Evolutionary conservation across 177 flowering plant genomes (phyloP).

Genomic region (Vitis hybrid): DNA sequence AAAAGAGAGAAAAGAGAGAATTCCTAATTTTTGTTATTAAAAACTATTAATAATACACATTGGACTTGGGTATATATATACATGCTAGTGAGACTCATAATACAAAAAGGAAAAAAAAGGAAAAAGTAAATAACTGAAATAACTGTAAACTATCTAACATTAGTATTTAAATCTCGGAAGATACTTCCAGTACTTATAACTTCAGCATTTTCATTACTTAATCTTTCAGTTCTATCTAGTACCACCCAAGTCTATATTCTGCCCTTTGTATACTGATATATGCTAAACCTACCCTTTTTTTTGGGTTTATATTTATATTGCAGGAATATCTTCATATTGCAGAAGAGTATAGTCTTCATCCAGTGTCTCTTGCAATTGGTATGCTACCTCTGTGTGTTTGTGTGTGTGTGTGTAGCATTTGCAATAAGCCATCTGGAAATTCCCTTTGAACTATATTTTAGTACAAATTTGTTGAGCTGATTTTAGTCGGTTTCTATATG

Average conservation of each 20-base stretch:
- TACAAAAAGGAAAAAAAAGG: too few species aligned
- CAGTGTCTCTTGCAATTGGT: constrained; percentile 84
- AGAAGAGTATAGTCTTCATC: constrained; percentile 52
- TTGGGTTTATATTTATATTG: constrained; percentile 9
- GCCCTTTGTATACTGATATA: neutral
- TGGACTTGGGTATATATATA: too few species aligned
- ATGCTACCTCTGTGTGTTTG: constrained; percentile 11
- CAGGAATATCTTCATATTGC: constrained; percentile 71
- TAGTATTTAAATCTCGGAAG: too few species aligned
- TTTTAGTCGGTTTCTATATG: neutral
- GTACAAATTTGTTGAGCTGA: neutral
- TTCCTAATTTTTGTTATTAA: too few species aligned
- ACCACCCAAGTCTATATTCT: neutral
- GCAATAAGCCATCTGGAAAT: neutral
- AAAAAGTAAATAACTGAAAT: too few species aligned
- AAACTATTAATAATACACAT: too few species aligned
- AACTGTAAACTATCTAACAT: too few species aligned
- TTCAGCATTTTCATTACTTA: too few species aligned
- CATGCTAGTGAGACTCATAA: too few species aligned
- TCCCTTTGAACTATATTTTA: neutral
- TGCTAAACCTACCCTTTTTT: neutral
- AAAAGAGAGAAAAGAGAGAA: too few species aligned
- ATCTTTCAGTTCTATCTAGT: too few species aligned
- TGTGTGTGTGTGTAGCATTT: neutral
- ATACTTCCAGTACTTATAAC: too few species aligned